phyloP scores from a whole-genome alignment of 257 asterid species.

The Scutellaria baicalensis region DNA sequence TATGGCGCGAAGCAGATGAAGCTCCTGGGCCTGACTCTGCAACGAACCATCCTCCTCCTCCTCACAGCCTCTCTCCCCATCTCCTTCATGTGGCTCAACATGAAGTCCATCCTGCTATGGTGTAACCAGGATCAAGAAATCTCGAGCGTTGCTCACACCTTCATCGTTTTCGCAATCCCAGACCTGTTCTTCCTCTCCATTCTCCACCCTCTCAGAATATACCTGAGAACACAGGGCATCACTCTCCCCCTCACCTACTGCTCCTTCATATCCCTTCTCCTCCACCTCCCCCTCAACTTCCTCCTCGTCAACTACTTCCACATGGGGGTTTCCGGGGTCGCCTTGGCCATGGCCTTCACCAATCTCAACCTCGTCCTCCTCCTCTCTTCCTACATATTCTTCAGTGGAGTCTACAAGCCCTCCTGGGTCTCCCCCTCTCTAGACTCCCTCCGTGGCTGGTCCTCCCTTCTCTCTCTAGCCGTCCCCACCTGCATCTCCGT shows the following conservation, averaged over 20 bases:
- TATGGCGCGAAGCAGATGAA: conserved; percentile 90
- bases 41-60: conserved; percentile 74
- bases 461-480: conserved; percentile 48
- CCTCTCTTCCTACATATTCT: conserved; percentile 40
- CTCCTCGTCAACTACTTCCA: conserved; percentile 41
- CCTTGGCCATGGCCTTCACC: conserved; percentile 77
- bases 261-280: conserved; percentile 45
- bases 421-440: conserved; percentile 67
- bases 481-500: conserved; percentile 84
- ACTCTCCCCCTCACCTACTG: conserved; percentile 76
- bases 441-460: conserved; percentile 76
- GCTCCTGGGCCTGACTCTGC: conserved; percentile 79
- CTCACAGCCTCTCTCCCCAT: conserved; percentile 69
- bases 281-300: conserved; percentile 72
- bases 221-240: conserved; percentile 64
- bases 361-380: conserved; percentile 59
- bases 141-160: conserved; percentile 66
- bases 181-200: conserved; percentile 75
- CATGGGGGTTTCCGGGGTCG: conserved; percentile 74
- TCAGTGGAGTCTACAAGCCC: conserved; percentile 55
- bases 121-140: conserved; percentile 80
- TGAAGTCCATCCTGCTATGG: conserved; percentile 59
- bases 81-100: conserved; percentile 81
- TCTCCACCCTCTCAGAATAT: conserved; percentile 72
- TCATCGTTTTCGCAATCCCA: conserved; percentile 72